Base-by-base conservation (phyloP, 257 asterid species). In the Gentiana dahurica region DNA sequence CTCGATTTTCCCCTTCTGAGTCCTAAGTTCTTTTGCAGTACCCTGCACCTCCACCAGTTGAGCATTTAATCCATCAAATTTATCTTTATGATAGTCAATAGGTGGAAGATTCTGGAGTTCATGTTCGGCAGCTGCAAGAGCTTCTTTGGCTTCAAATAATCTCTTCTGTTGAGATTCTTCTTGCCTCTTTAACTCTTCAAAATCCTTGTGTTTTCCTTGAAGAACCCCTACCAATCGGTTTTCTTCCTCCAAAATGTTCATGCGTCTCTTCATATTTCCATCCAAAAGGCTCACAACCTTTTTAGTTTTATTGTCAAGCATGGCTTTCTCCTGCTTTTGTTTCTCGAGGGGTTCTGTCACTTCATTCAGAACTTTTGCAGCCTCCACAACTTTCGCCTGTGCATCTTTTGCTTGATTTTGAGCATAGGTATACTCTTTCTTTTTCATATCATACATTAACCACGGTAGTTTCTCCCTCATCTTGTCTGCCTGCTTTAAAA, bases 391-490 rank as follows among this genome's bases (percentile, higher is more conserved):
- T 76, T 77, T 83, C 65, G 43, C 65, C 71, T 79, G 78, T 51
- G 96, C 94, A 43, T 77, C 93, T 47, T 67, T 59, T 71, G 75
- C 93, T 68, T 56, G 75, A 59, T 76, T 63, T 67, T 76, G 71
- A 51, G 82, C 82, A 62, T 83, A 88, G 55, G 73, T 34, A 62
- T 73, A 87, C 51, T 76, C 87, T 2, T 73, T 78, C 77, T 85
- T 83, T 73, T 78, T 83, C 13, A 82, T 71, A 73, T 91, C 96
- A 64, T 85, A 91, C 72, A 73, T 74, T 57, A 85, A 71, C 98
- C 98, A 91, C 9, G 94, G 96, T 70, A 91, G 61, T 71, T 91
- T 91, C 79, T 81, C 77, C 77, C 74, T 83, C 98, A 91, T 85
- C 51, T 61, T 59, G 37, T 79, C 94, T 61, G 82, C 95, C 94